These are phyloP conservation scores for Ramaria sp. DNA, from an alignment of 768 basidiomycete species.

Conservation along the genomic window DNA sequence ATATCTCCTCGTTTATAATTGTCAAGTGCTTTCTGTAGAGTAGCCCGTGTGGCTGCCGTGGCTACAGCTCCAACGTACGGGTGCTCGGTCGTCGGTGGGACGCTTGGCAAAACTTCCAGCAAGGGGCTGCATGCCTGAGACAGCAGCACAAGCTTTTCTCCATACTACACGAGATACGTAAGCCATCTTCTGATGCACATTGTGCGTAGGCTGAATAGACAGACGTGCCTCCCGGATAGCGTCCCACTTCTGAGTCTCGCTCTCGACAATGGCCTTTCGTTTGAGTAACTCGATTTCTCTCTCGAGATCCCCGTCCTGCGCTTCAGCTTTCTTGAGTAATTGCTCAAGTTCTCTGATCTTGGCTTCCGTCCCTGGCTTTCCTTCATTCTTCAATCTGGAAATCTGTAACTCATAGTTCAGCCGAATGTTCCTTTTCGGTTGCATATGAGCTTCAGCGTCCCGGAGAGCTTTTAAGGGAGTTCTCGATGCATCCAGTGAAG, in stretches of 20 bases:
- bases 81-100: constrained; percentile 46
- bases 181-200: not conserved
- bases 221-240: constrained; percentile 62
- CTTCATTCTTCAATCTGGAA: constrained; percentile 51
- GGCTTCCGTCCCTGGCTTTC: constrained; percentile 52
- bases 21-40: constrained; percentile 70
- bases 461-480: constrained; percentile 60
- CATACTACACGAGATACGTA: constrained; percentile 39
- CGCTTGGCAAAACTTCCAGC: constrained; percentile 45
- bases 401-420: constrained; percentile 49
- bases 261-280: constrained; percentile 65
- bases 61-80: constrained; percentile 53
- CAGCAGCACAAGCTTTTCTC: constrained; percentile 66
- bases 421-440: constrained; percentile 53
- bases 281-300: constrained; percentile 61
- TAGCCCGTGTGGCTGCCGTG: constrained; percentile 61
- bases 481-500: constrained; percentile 54
- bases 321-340: constrained; percentile 54
- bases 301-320: constrained; percentile 55
- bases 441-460: constrained; percentile 51
- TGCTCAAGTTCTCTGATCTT: constrained; percentile 60
- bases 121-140: constrained; percentile 61
- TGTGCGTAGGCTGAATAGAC: not conserved
- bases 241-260: constrained; percentile 70
- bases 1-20: constrained; percentile 62